Evolutionary conservation across 2,329 filamentous ascomycete genomes (phyloP), one percentile per base, ranked within the genome.

Genomic region (Drechslerella dactyloides): DNA sequence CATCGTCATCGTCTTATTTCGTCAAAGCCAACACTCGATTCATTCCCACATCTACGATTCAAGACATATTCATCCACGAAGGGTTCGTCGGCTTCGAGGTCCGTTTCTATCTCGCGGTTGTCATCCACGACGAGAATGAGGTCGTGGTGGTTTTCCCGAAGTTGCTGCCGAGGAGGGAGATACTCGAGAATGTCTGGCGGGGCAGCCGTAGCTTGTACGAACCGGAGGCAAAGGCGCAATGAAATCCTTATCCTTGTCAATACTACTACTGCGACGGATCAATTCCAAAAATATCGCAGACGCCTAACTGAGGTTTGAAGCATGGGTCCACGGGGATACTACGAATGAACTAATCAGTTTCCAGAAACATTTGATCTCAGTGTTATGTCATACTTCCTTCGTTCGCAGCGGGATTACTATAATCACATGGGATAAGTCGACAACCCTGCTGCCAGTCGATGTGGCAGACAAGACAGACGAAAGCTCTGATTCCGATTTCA

Each of bases 91-190:
- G 93, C 0, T 96, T 97, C 77, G 91, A 93, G 80, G 92, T 97
- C 37, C 83, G 89, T 44, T 96, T 93, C 78, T 97, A 96, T 78
- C 82, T 99, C 7, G 87, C 91, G 2, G 90, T 97, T 30, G 89
- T 97, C 59, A 91, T 97, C 17, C 90, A 96, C 76, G 92, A 88
- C 1, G 93, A 97, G 80, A 85, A 89, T 60, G 89, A 94, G 75
- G 85, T 96, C 2, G 90, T 97, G 0, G 93, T 99, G n/a, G 92
- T 97, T 1, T 99, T 99, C 79, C 93, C 93, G 1, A 84, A 85
- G 64, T 80, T 96, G 74, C 78, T 97, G 73, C 94, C 94, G 0
- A 81, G 86, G 66, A 82, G 90, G 63, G 83, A 82, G 54, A 89
- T 96, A 62, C 83, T 97, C 27, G 92, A 97, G 81, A 85, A 87